Base-by-base conservation (phyloP, 2,329 filamentous ascomycete genomes). In the Alternaria viburni region DNA sequence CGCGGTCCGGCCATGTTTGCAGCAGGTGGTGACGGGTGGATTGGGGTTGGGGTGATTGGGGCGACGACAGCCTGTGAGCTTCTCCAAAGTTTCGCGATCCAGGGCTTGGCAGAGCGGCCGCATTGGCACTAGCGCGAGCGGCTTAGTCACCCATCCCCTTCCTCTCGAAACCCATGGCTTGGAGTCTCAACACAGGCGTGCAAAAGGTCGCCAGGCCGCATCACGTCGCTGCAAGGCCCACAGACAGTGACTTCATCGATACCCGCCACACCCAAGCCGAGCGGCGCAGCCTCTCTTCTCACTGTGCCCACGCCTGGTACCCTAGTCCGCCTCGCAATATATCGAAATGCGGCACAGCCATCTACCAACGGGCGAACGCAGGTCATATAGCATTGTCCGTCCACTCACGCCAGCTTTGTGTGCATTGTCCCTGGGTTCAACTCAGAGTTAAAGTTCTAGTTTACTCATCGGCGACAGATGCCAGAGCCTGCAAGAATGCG, bases 1-100 rank as follows among this genome's bases (percentile, higher is more conserved):
- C 73, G 75, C 70, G 74, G 71, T 59, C 74, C 74, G 68, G 75
- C 71, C 75, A 77, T 77, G n/a, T 64, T 67, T 75, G 70, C 69
- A 74, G 71, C 73, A 71, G 69, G 71, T 69, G 54, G 55, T 65
- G 64, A 65, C 60, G 61, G 57, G 57, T 62, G 45, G 23, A 58
- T 54, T 55, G 57, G 58, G 57, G 51, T 36, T 63, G 65, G 51
- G 56, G 47, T 65, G 67, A 54, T 57, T 54, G 56, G 64, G 66
- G 64, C 46, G 67, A 62, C 58, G 62, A 60, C 57, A 49, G 49
- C 56, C 30, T 43, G 59, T 19, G 59, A 65, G 61, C 49, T 62
- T 49, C 54, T 49, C 54, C 62, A 59, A 69, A 67, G 62, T 62
- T 70, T 71, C 61, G 54, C 45, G 54, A 49, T 44, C 28, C 41